Base-by-base conservation (phyloP, 805 yeast genomes). In the Lipomyces oligophaga region DNA sequence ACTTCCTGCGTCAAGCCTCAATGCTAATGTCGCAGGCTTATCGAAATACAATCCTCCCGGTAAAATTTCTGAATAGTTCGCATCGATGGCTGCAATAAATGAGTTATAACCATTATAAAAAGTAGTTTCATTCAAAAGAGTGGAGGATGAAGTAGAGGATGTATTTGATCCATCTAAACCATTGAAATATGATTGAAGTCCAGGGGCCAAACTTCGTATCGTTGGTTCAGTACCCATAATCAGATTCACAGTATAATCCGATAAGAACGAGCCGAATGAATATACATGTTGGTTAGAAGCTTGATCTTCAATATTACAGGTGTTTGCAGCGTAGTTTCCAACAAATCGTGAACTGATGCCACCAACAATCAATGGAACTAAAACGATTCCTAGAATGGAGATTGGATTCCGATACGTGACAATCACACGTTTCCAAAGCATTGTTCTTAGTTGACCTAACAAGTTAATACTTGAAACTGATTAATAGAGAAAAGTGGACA, bases 41-140 rank as follows among this genome's bases (percentile, higher is more conserved):
- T 54, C 57, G 20, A 60, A 15, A 27, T 31, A 65, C 7, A 63
- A 20, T 8, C 67, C 68, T 30, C 68, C 68, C 1, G 68, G 68
- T 21, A 50, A 43, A 10, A 60, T 42, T 5, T 39, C 28, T 15
- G 58, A 19, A 45, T 47, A 57, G 40, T 63, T 61, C 3, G 49
- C 41, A 13, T 32, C 21, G 19, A 65, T 28, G 10, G 38, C 45
- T 10, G 36, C 44, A 20, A 38, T 27, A 26, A 62, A 63, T n/a
- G 54, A 39, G 18, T 35, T 38, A 16, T 31, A 42, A 13, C 55
- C 44, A 26, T 52, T 34, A 8, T 51, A 62, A 22, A 45, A 24
- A 4, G 44, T 34, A 20, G 45, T 2, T 3, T 44, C 20, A 16
- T 32, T 27, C 6, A 33, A 16, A 33, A 41, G 11, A 21, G 11